Percentiles rank a stretch among this genome's conserved stretches.
Evolutionary conservation across 306 rosid genomes (phyloP).

Genomic region (Cotoneaster glaucophyllus): DNA sequence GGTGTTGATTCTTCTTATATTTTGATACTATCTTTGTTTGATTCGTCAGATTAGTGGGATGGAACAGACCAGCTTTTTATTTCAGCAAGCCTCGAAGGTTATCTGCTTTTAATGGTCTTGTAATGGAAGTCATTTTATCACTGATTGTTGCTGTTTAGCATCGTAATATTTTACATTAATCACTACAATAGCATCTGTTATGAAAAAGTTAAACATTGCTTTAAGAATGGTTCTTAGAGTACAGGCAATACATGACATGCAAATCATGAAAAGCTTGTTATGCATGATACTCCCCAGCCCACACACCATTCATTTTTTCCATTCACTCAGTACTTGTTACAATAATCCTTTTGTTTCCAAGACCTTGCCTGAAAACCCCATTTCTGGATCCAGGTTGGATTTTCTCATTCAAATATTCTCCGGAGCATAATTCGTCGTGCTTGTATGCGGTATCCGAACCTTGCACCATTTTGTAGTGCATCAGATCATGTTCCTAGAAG

Average conservation of each 20-base stretch:
- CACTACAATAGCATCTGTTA: background rate
- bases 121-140: background rate
- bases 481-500: conserved; percentile 37
- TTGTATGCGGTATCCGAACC: conserved; percentile 64
- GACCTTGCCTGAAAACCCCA: background rate
- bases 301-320: background rate
- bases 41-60: conserved; percentile 85
- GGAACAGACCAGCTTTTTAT: conserved; percentile 97
- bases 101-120: conserved; percentile 9
- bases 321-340: background rate
- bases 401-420: conserved; percentile 87
- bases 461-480: conserved; percentile 45
- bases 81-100: conserved; percentile 99
- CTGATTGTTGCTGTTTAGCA: background rate
- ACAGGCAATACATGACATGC: background rate
- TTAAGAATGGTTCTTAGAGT: background rate
- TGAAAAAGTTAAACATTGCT: background rate
- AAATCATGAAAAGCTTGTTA: background rate
- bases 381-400: conserved; percentile 65
- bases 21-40: conserved; percentile 13
- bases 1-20: conserved; percentile 9
- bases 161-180: background rate
- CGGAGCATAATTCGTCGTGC: conserved; percentile 78
- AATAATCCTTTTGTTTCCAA: background rate
- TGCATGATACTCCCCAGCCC: background rate